Conservation (phyloP, 495 filamentous ascomycete genomes). For the Elasticomyces elasticus region DNA sequence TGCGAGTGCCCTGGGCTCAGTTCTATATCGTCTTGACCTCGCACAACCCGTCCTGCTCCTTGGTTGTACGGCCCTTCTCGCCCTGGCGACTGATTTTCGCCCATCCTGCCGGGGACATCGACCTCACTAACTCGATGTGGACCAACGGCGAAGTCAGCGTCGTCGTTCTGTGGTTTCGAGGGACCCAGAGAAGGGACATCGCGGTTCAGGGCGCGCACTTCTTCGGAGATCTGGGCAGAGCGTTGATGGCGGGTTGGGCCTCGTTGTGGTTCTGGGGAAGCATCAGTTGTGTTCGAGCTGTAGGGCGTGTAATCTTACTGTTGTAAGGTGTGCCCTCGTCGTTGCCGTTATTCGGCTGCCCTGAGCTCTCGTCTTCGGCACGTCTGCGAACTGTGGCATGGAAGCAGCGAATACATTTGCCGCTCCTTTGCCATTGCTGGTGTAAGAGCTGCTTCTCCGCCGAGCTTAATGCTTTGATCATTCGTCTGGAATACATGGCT, state of each 20-base stretch:
- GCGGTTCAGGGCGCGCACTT: slow-evolving; percentile 19
- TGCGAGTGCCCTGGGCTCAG: not conserved
- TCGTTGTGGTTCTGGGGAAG: slow-evolving; percentile 12
- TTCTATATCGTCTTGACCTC: not conserved
- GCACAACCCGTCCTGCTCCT: not conserved
- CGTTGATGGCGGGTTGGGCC: slow-evolving; percentile 20
- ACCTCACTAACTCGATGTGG: slow-evolving; percentile 1
- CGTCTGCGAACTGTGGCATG: slow-evolving; percentile 5
- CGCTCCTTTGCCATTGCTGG: slow-evolving; percentile 15
- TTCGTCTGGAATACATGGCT: slow-evolving; percentile 6
- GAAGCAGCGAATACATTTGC: slow-evolving; percentile 18
- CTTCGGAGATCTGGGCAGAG: slow-evolving; percentile 20
- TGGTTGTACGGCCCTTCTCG: slow-evolving; percentile 15
- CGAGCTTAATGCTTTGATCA: not conserved
- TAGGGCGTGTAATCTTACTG: not conserved
- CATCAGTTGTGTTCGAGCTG: not conserved
- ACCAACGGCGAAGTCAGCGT: not conserved
- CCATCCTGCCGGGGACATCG: slow-evolving; percentile 5
- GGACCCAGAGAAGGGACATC: not conserved
- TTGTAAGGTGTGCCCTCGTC: slow-evolving; percentile 9
- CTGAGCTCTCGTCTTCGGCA: slow-evolving; percentile 1
- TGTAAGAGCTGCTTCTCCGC: slow-evolving; percentile 10
- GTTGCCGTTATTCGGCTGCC: not conserved
- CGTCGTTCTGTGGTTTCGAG: slow-evolving; percentile 3
- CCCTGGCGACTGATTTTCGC: slow-evolving; percentile 6